A percentile compares a stretch with the other conserved stretches of the same genome.
These are phyloP conservation scores for Davidsoniella eucalypti DNA, from an alignment of 2,329 filamentous ascomycete species.

Conservation along the genomic window DNA sequence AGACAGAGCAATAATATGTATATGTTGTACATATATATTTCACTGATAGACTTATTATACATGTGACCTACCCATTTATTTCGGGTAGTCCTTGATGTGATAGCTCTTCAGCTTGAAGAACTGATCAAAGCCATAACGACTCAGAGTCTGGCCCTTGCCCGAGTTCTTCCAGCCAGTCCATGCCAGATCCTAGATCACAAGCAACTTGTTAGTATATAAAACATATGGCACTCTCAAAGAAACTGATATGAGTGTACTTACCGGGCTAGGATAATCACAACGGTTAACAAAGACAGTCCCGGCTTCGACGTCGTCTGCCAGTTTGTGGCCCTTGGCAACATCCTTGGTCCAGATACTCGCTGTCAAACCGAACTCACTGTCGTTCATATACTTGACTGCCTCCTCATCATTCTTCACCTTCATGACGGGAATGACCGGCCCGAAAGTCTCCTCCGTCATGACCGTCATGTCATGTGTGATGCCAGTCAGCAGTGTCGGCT, in stretches of 20 bases:
- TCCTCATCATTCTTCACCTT: slow-evolving; percentile 68
- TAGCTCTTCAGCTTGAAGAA: slow-evolving; percentile 95
- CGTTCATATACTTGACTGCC: slow-evolving; percentile 77
- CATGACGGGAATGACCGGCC: slow-evolving; percentile 80
- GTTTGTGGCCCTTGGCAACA: slow-evolving; percentile 52
- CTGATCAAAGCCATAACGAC: slow-evolving; percentile 81
- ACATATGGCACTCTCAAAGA: slow-evolving; percentile 8
- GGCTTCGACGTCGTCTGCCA: slow-evolving; percentile 70
- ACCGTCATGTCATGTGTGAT: slow-evolving; percentile 72
- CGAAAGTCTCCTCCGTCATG: slow-evolving; percentile 92
- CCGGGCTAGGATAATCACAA: slow-evolving; percentile 80
- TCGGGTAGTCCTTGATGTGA: slow-evolving; percentile 70
- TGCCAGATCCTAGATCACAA: slow-evolving; percentile 53
- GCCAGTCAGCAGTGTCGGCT: slow-evolving; percentile 63
- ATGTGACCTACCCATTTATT: slow-evolving; percentile 22
- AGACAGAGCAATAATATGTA: too few relatives aligned
- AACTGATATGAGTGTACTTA: slow-evolving; percentile 31
- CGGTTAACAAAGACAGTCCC: slow-evolving; percentile 94
- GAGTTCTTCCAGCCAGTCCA: slow-evolving; percentile 98
- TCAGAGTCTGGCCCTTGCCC: slow-evolving; percentile 78
- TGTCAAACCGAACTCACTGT: slow-evolving; percentile 83
- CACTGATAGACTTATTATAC: neutral
- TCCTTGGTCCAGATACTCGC: slow-evolving; percentile 98
- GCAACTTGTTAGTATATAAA: slow-evolving; percentile 14
- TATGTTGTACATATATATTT: neutral